Evolutionary conservation across 495 filamentous ascomycete genomes (phyloP).

Genomic region (Aspergillus hancockii): DNA sequence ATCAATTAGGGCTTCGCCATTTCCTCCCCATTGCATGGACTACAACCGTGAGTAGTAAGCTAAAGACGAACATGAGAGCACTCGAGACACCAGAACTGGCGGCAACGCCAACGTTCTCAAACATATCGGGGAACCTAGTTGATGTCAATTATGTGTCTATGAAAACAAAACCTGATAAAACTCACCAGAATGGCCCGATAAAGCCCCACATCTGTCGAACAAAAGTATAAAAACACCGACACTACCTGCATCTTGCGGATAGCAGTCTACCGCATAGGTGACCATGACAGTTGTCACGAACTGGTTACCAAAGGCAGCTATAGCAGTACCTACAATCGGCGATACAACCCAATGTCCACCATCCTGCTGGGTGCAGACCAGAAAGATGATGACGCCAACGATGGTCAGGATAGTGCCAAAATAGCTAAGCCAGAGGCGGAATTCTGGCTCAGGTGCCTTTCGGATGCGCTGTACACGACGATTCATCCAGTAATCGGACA

Average conservation of each 20-base stretch:
- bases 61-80: constrained; percentile 34
- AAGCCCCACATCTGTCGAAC: constrained; percentile 58
- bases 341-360: constrained; percentile 47
- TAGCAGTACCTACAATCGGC: constrained; percentile 51
- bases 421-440: constrained; percentile 56
- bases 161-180: not conserved
- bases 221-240: constrained; percentile 60
- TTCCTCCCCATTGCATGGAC: constrained; percentile 25
- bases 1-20: constrained; percentile 11
- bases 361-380: constrained; percentile 46
- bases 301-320: constrained; percentile 56
- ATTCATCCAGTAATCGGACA: constrained; percentile 55
- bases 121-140: constrained; percentile 42
- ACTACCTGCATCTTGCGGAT: constrained; percentile 48
- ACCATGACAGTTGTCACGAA: constrained; percentile 57
- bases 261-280: constrained; percentile 58
- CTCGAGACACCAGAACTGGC: constrained; percentile 35
- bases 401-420: constrained; percentile 49
- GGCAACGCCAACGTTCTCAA: constrained; percentile 37
- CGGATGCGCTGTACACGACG: constrained; percentile 25
- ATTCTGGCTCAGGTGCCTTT: constrained; percentile 39
- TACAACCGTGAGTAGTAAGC: constrained; percentile 33
- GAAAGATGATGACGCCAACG: constrained; percentile 52
- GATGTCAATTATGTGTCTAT: constrained; percentile 7
- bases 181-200: constrained; percentile 58